Conservation (phyloP, 306 rosid genomes). For the Castanea sativa region DNA sequence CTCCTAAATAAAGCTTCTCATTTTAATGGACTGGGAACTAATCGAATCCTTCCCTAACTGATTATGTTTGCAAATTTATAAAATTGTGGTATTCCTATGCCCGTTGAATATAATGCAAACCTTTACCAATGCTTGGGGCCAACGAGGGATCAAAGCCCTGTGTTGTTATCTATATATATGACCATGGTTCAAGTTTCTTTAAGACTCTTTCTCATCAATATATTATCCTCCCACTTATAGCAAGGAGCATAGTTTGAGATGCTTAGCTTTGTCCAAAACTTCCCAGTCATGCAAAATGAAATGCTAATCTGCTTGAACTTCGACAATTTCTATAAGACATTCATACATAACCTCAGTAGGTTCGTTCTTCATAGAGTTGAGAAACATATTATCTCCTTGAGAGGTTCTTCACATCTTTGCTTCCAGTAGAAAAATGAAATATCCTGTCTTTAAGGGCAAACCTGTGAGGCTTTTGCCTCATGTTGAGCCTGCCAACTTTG, state of each 20-base stretch:
- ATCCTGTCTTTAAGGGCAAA: slow-evolving; percentile 1
- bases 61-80: background rate
- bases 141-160: background rate
- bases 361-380: no score
- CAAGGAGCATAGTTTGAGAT: background rate
- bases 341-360: background rate
- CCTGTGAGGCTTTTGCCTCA: slow-evolving; percentile 3
- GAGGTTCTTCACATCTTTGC: slow-evolving; percentile 6
- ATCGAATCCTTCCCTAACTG: background rate
- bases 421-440: background rate
- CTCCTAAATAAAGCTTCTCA: background rate
- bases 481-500: background rate
- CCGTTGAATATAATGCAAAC: no score
- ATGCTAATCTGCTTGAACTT: slow-evolving; percentile 1
- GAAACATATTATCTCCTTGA: background rate
- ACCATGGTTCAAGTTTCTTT: no score
- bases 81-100: background rate
- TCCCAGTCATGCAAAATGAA: slow-evolving; percentile 6
- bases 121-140: background rate
- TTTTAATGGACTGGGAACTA: background rate
- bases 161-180: no score
- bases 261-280: background rate
- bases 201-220: background rate
- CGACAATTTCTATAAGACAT: background rate
- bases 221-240: background rate